Base-by-base conservation (phyloP, 2,329 filamentous ascomycete species). In the Clonostachys rhizophaga region DNA sequence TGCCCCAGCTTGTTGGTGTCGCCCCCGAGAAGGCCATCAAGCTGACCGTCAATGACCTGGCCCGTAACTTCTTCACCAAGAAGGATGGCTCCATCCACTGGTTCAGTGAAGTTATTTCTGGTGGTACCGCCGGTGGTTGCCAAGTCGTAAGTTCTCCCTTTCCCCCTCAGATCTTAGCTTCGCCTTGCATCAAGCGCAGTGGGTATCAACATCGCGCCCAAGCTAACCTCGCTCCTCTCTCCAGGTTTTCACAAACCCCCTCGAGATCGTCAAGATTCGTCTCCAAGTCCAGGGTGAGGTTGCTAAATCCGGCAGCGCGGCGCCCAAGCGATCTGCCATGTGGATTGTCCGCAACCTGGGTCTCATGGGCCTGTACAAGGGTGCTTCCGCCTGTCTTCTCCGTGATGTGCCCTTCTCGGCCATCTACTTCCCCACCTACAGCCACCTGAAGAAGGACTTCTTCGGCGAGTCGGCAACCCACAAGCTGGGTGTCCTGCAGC, bases 1-100 rank as follows among this genome's bases (percentile, higher is more conserved):
- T 96, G 45, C 94, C 94, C 11, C 94, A 99, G 74, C 79, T 99
- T 42, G 89, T 99, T 52, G 94, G 94, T 67, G 94, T 99, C 42
- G 94, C 94, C n/a, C 94, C 94, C 3, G 94, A 99, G 68, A 99
- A 99, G 76, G 94, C 94, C 57, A 99, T 99, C 74, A 99, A 99
- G 75, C 82, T 99, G 53, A 99, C 94, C 0, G 91, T 99, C 60
- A 99, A 99, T 69, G 94, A 99, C 63, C 71, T 99, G 47, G 90
- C 95, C 18, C 86, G 94, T 61, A 78, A 80, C 9, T 77, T 79
- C 54, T 86, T 91, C 60, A 87, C 85, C 5, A 84, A 90, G 59
- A 83, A 91, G 58, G 80, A 89, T 52, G 86, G 87, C 44, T 74
- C 81, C 11, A 96, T 99, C 60, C 78, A 75, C 61, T 69, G 82